These are phyloP conservation scores for Kregervanrija pseudodelftensis DNA, from an alignment of 805 yeast genomes.

Conservation along the genomic window DNA sequence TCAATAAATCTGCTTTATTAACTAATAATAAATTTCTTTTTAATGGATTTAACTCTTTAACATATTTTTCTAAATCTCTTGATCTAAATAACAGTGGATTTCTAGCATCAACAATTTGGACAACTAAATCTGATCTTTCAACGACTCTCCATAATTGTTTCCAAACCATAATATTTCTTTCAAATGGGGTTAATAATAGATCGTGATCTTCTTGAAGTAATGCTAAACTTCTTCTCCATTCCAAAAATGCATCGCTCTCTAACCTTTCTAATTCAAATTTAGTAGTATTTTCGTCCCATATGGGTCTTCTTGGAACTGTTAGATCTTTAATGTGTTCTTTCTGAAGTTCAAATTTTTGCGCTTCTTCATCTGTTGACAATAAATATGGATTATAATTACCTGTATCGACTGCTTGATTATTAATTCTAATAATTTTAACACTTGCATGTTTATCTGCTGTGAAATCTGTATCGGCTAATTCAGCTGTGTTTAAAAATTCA, in stretches of 20 bases:
- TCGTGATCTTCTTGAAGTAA: constrained; percentile 77
- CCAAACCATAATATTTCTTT: constrained; percentile 97
- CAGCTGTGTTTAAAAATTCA: constrained; percentile 92
- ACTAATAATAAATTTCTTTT: constrained; percentile 80
- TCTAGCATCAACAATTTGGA: constrained; percentile 96
- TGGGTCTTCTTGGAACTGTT: constrained; percentile 89
- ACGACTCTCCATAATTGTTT: constrained; percentile 97
- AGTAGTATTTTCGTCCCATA: constrained; percentile 69
- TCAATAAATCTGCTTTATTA: constrained; percentile 87
- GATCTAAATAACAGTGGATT: constrained; percentile 89
- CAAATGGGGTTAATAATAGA: constrained; percentile 88
- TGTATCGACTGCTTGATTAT: constrained; percentile 60
- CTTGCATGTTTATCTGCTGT: constrained; percentile 82
- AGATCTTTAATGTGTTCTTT: constrained; percentile 59
- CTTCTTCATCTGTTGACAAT: constrained; percentile 60
- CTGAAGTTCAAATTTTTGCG: constrained; percentile 52
- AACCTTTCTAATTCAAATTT: constrained; percentile 72
- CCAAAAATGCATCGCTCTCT: constrained; percentile 85
- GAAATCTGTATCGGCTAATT: constrained; percentile 91
- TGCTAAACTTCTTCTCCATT: constrained; percentile 92
- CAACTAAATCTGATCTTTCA: constrained; percentile 88
- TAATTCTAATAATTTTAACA: constrained; percentile 77
- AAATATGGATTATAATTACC: constrained; percentile 47
- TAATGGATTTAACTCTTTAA: constrained; percentile 62
- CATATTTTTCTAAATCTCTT: constrained; percentile 74